Base-by-base conservation (phyloP, 768 basidiomycete genomes). In the Kwoniella newhampshirensis region DNA sequence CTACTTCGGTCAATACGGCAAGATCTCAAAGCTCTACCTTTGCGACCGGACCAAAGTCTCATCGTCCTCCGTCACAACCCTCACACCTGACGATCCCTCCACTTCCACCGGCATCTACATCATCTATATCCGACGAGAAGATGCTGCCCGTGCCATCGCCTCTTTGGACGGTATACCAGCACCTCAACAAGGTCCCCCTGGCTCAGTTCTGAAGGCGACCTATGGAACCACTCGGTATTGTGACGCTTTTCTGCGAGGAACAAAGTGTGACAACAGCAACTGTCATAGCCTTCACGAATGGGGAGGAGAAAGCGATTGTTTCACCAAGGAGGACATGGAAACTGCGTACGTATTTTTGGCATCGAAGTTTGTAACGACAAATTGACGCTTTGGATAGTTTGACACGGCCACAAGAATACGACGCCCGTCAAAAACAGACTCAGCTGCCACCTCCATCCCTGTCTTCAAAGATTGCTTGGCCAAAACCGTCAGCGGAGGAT, bases 1-100 rank as follows among this genome's bases (percentile, higher is more conserved):
- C 66, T 97, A 96, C 74, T 98, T 98, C 74, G 96, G 96, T 9
- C 92, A 96, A 74, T 99, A 97, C 77, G 96, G 96, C 66, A 97
- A 93, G 80, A 97, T 99, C 66, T 85, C 87, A 40, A 94, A 94
- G 80, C 90, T 99, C 45, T 81, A 97, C 51, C 83, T 99, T 27
- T 87, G 90, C 47, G 97, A 97, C 77, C 86, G 94, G 36, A 87
- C 86, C 4, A 81, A 86, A 3, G 84, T 88, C 8, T 58, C 66
- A 4, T 68, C 72, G 2, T 51, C 70, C 11, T 54, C 87, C 85
- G 41, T 85, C 84, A 45, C 83, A 83, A 54, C 83, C 81, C 15
- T 87, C 86, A 45, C 85, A 87, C 43, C 64, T 13, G 60, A 64
- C 39, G 57, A 70, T 26, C 60, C 65, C 3, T 59, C 73, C 12